phyloP scores from a whole-genome alignment of 495 filamentous ascomycete species.

The Penicillium antarcticum region DNA sequence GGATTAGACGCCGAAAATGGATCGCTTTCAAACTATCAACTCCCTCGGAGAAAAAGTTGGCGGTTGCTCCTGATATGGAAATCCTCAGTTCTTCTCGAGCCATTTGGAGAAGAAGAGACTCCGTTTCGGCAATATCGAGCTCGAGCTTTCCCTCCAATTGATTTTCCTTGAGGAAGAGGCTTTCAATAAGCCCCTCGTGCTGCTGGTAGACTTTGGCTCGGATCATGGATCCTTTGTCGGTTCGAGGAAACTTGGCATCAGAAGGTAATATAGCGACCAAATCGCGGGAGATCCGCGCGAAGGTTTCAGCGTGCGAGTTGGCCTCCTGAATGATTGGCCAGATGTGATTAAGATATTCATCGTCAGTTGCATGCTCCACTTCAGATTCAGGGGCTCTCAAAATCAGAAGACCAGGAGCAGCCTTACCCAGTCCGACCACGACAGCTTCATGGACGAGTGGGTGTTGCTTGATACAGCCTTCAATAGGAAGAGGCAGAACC shows the following conservation, averaged over 20 bases:
- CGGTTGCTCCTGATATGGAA: slow-evolving; percentile 29
- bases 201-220: slow-evolving; percentile 48
- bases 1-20: slow-evolving; percentile 49
- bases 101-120: slow-evolving; percentile 39
- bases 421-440: slow-evolving; percentile 52
- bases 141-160: slow-evolving; percentile 24
- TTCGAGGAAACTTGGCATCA: slow-evolving; percentile 43
- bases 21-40: slow-evolving; percentile 62
- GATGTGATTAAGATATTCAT: slow-evolving; percentile 42
- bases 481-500: slow-evolving; percentile 60
- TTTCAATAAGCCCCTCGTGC: slow-evolving; percentile 46
- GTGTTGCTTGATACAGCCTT: slow-evolving; percentile 52
- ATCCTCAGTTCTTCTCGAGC: slow-evolving; percentile 40
- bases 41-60: slow-evolving; percentile 54
- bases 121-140: slow-evolving; percentile 36
- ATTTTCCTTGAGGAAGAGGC: slow-evolving; percentile 39
- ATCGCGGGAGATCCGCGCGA: slow-evolving; percentile 53
- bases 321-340: slow-evolving; percentile 48
- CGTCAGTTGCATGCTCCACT: slow-evolving; percentile 26
- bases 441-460: slow-evolving; percentile 53
- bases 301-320: slow-evolving; percentile 48
- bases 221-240: slow-evolving; percentile 57
- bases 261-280: slow-evolving; percentile 46
- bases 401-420: slow-evolving; percentile 51
- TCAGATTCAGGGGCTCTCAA: slow-evolving; percentile 37